Base-by-base conservation (phyloP, 1,284 basidiomycete genomes). In the Cutaneotrichosporon arboriforme region DNA sequence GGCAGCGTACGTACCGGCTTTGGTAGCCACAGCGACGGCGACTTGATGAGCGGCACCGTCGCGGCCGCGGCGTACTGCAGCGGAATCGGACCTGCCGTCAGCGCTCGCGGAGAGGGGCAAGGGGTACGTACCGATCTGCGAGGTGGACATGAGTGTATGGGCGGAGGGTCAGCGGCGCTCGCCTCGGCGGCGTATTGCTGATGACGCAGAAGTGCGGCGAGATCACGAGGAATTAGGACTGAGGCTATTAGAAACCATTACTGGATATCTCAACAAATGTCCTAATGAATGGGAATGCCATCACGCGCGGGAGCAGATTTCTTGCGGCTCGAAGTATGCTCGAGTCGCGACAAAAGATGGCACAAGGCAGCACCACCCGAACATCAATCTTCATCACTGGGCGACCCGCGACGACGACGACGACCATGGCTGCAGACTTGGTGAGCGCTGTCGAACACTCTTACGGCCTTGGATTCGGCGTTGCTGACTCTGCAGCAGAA, bases 21-120 rank as follows among this genome's bases (percentile, higher is more conserved):
- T 8, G 90, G 90, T 1, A 92, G 83, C 50, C 89, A 84, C n/a
- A 93, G 80, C 53, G 87, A 88, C 0, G 90, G 90, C 0, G 88
- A 90, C 73, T 92, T 88, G 74, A 96, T 93, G 46, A 94, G 77
- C 1, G 91, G 90, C 2, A 90, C 83, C 45, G 80, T 80, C 1
- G 83, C 79, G 4, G 84, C 85, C 2, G 86, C 81, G 0, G 84
- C 81, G 69, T 92, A 91, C 64, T 88, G 88, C 38, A 77, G 69
- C 0, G 71, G 69, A 18, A 70, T 66, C 5, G 68, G 67, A 8
- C 68, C 72, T 74, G 47, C n/a, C 20, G 31, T 59, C 43, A 63
- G 55, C 18, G 37, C 46, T 2, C n/a, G n/a, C n/a, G n/a, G n/a
- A n/a, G n/a, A 31, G 1, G 26, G 12, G 8, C 3, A 2, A 15